Base-by-base conservation (phyloP, 1,284 basidiomycete species). In the Rhodotorula sp. region DNA sequence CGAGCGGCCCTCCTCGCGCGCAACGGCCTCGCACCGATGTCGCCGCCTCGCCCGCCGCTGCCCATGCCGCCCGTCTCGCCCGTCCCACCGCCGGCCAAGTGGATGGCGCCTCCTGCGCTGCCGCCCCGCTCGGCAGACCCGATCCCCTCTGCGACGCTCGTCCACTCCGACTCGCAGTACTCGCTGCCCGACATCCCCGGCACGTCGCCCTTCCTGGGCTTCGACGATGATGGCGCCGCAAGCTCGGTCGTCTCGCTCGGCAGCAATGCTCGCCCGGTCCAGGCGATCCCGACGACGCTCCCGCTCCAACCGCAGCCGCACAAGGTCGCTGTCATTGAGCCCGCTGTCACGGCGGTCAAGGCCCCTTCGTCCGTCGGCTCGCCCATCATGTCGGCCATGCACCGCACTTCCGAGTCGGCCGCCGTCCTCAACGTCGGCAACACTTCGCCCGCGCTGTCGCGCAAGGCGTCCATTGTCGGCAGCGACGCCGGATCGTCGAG, bases 201-300 rank as follows among this genome's bases (percentile, higher is more conserved):
- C 25, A 73, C 58, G 16, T 74, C 73, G 23, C 75, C 75, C 13
- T 76, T 76, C 70, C 42, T 76, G 34, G 72, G 70, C 34, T 76
- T 76, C 58, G 68, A 65, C 16, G 68, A 74, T 52, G 73, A 70
- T 27, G 67, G 67, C 23, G 48, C 59, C 10, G 67, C 69, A 12
- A 46, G 44, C 2, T 68, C 66, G 17, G 73, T 74, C 45, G 67
- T 70, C 25, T 67, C 73, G 14, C 53, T 70, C 50, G 48, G 66
- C 17, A 48, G 54, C 44, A 56, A 59, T 8, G 46, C 56, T 2
- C 13, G 48, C 16, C 64, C 65, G n/a, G 10, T 27, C 34, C 7
- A 9, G 21, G 4, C 49, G 1, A n/a, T 48, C 23, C 59, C 62
- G 17, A 60, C 65, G 44, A 70, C 70, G 8, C 53, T 42, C 7